Base-by-base conservation (phyloP, 2,329 filamentous ascomycete species). In the Aspergillus ruber region DNA sequence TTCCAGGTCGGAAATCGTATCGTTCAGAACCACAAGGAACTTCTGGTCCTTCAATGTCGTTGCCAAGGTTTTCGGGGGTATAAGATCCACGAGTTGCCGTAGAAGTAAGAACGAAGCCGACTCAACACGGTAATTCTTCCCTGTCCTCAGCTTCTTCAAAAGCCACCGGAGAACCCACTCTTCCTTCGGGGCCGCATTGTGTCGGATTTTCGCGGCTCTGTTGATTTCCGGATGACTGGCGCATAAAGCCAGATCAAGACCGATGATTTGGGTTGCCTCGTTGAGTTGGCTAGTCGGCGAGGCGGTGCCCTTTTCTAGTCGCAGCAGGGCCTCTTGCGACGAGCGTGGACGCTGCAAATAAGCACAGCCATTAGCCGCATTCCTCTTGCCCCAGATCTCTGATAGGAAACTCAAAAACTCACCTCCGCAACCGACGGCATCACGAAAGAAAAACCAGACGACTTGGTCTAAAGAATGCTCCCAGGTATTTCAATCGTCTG, bases 141-240 rank as follows among this genome's bases (percentile, higher is more conserved):
- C 64, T 42, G 67, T 62, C 55, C 74, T 77, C 45, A 85, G 54
- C 59, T 79, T 83, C 56, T 80, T 82, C 56, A 84, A 68, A 20
- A 85, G 66, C 84, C 84, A 86, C 58, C 79, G 77, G 48, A 85
- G 62, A 12, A 84, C 74, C 81, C 82, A 86, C 70, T 86, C 82
- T 57, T 82, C 79, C 58, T 79, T 77, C 23, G 70, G 72, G 4
- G 68, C 66, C 10, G 68, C 58, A 42, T 56, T 55, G 18, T 43
- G 50, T 47, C 49, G 57, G 8, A 55, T 46, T 29, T 57, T 49
- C 40, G 48, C 47, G 55, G 55, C 47, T 49, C 56, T 50, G 38
- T 60, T 59, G 42, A 61, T 58, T 42, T 63, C 59, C 20, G 60
- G 61, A 48, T 65, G 56, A 49, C 60, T 62, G 23, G 60, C 57